A percentile compares a stretch with the other conserved stretches of the same genome.
These are phyloP conservation scores for Saturnispora bothae DNA, from an alignment of 805 yeast species.

Conservation along the genomic window DNA sequence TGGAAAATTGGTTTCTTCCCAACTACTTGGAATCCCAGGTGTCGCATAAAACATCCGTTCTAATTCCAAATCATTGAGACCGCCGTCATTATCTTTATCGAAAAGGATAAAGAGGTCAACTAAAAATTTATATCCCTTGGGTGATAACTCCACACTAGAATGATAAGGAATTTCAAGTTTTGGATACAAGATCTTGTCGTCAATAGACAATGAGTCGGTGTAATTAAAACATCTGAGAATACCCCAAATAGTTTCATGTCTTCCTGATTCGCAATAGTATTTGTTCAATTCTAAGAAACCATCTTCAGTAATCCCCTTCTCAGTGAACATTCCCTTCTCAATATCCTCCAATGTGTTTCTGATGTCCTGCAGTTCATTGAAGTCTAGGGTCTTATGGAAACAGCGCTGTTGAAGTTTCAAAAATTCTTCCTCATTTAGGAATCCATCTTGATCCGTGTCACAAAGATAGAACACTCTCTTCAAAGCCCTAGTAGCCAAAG, in stretches of 20 bases:
- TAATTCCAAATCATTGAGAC: constrained; percentile 68
- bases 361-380: constrained; percentile 38
- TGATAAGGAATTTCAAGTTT: constrained; percentile 60
- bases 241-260: constrained; percentile 98
- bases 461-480: constrained; percentile 73
- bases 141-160: constrained; percentile 84
- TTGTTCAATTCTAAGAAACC: constrained; percentile 76
- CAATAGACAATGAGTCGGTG: constrained; percentile 81
- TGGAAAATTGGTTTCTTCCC: constrained; percentile 85
- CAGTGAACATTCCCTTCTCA: constrained; percentile 23
- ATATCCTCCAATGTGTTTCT: constrained; percentile 26
- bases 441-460: constrained; percentile 88
- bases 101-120: constrained; percentile 82
- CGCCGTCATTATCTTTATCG: constrained; percentile 96
- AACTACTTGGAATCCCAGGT: constrained; percentile 81
- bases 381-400: constrained; percentile 44
- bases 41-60: constrained; percentile 69
- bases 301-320: constrained; percentile 51
- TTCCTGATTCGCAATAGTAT: constrained; percentile 77
- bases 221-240: constrained; percentile 80
- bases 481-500: constrained; percentile 64
- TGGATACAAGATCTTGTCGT: constrained; percentile 73
- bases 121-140: constrained; percentile 81
- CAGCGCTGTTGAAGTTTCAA: constrained; percentile 61
- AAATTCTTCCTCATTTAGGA: constrained; percentile 61